A percentile compares a stretch with the other conserved stretches of the same genome.
Conservation (phyloP, 495 filamentous ascomycete species). For the Penicillium paradoxum region DNA sequence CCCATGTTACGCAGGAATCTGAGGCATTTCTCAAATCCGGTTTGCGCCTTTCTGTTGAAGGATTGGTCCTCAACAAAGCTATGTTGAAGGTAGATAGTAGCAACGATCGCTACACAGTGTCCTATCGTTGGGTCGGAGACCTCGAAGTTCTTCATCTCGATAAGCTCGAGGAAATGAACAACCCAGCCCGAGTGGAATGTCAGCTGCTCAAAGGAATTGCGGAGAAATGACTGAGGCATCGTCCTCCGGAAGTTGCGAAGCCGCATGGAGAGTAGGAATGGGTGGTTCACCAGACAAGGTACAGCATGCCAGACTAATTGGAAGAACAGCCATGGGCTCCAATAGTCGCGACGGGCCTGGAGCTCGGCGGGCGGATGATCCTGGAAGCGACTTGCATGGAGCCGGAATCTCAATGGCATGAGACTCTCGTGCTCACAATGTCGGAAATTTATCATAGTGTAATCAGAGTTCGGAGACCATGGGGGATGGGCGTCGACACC, state of each 20-base stretch:
- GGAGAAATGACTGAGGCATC: conserved; percentile 35
- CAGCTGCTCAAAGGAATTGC: conserved; percentile 33
- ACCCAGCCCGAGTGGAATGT: conserved; percentile 31
- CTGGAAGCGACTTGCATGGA: conserved; percentile 38
- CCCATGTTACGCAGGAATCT: conserved; percentile 23
- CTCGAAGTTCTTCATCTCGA: conserved; percentile 28
- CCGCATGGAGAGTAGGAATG: conserved; percentile 39
- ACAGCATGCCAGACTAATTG: conserved; percentile 42
- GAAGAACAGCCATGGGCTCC: conserved; percentile 42
- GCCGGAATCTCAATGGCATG: conserved; percentile 37
- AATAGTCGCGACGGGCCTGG: conserved; percentile 35
- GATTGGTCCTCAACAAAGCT: conserved; percentile 33
- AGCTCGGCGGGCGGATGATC: conserved; percentile 29
- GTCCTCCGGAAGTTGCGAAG: conserved; percentile 37
- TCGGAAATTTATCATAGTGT: conserved; percentile 34
- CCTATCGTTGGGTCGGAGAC: conserved; percentile 31
- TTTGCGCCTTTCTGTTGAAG: conserved; percentile 28
- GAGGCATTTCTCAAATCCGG: conserved; percentile 30
- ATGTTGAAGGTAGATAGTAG: conserved; percentile 35
- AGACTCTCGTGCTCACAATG: conserved; percentile 42
- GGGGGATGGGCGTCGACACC: conserved; percentile 29
- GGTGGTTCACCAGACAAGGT: conserved; percentile 40
- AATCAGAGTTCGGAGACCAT: conserved; percentile 42
- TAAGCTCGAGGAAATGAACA: conserved; percentile 28
- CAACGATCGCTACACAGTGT: conserved; percentile 31